phyloP scores from a whole-genome alignment of 1,284 basidiomycete species.

The Cryptococcus sp. region DNA sequence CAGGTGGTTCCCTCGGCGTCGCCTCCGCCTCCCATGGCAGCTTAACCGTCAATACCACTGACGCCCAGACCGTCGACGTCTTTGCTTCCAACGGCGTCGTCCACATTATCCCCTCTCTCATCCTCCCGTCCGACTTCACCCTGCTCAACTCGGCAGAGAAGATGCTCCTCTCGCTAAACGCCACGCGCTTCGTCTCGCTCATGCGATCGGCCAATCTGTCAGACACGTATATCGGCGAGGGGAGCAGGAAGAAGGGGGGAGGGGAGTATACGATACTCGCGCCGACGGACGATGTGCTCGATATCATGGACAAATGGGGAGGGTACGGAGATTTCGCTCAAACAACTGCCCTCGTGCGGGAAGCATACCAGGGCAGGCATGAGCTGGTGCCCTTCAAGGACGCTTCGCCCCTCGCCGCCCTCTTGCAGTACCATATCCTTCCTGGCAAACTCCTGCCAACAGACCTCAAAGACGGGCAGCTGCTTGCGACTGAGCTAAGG shows the following conservation, averaged over 20 bases:
- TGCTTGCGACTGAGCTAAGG: constrained; percentile 72
- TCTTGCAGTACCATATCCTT: constrained; percentile 74
- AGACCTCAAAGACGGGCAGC: constrained; percentile 67
- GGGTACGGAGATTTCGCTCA: constrained; percentile 25
- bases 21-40: constrained; percentile 55
- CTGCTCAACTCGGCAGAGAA: constrained; percentile 81
- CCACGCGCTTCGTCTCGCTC: constrained; percentile 82
- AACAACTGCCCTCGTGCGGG: not conserved
- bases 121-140: constrained; percentile 72
- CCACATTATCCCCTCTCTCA: constrained; percentile 78
- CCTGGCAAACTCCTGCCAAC: constrained; percentile 67
- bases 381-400: constrained; percentile 26
- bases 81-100: constrained; percentile 91
- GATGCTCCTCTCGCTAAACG: constrained; percentile 68
- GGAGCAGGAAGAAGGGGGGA: constrained; percentile 53
- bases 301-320: constrained; percentile 35
- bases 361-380: not conserved
- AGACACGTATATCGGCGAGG: constrained; percentile 62
- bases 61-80: constrained; percentile 66
- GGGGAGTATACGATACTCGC: constrained; percentile 75
- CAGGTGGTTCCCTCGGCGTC: constrained; percentile 66
- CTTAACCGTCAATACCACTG: constrained; percentile 63
- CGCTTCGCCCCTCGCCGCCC: constrained; percentile 34
- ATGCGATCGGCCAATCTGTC: constrained; percentile 77
- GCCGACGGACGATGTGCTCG: constrained; percentile 79